Evolutionary conservation across 2,329 filamentous ascomycete species (phyloP).

Genomic region (Monosporascus cannonballus): DNA sequence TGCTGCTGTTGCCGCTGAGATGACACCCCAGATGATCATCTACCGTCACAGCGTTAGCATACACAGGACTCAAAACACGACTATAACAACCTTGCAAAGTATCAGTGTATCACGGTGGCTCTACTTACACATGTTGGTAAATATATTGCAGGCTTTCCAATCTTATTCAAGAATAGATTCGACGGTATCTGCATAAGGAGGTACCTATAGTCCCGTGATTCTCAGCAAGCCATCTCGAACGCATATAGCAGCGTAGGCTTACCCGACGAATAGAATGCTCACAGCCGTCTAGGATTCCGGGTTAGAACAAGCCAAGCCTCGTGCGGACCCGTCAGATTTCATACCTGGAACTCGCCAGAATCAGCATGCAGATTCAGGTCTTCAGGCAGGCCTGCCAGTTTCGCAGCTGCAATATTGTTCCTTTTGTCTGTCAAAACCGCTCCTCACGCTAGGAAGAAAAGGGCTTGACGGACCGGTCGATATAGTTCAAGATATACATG

Average conservation of each 20-base stretch:
- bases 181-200: constrained; percentile 46
- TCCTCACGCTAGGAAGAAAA: neutral
- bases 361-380: constrained; percentile 26
- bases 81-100: too few relatives aligned
- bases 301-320: constrained; percentile 4
- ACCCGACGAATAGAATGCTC: constrained; percentile 46
- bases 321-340: neutral
- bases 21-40: constrained; percentile 44
- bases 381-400: constrained; percentile 40
- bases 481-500: constrained; percentile 66
- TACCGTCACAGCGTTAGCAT: constrained; percentile 9
- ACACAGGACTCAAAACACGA: too few relatives aligned
- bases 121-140: constrained; percentile 36
- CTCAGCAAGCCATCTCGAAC: too few relatives aligned
- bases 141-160: constrained; percentile 42
- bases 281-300: constrained; percentile 32
- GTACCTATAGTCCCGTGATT: constrained; percentile 25
- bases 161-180: constrained; percentile 44
- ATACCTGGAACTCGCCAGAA: constrained; percentile 30
- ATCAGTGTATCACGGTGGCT: neutral
- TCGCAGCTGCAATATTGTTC: constrained; percentile 52
- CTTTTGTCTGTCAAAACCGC: constrained; percentile 20
- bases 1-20: constrained; percentile 35
- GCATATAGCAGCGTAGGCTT: constrained; percentile 8
- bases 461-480: constrained; percentile 34